These are phyloP conservation scores for Exophiala dermatitidis DNA, from an alignment of 2,329 filamentous ascomycete genomes.

Conservation along the genomic window DNA sequence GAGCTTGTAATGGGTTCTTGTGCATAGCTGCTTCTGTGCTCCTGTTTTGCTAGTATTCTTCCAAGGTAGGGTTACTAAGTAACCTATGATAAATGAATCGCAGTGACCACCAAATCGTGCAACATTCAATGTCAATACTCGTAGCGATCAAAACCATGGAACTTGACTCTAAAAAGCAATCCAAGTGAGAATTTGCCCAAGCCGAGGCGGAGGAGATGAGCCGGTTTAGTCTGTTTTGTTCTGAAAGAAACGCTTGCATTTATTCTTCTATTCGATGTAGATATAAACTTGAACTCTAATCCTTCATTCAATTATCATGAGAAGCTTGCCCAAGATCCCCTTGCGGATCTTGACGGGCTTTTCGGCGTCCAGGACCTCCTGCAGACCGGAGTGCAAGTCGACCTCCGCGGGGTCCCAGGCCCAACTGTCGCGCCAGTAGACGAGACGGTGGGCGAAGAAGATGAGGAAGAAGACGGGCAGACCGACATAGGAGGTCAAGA, in stretches of 20 bases:
- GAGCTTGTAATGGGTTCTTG: too few species aligned
- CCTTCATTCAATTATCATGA: conserved; percentile 29
- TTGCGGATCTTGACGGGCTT: conserved; percentile 30
- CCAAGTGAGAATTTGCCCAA: too few species aligned
- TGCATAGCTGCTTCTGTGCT: too few species aligned
- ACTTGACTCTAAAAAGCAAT: too few species aligned
- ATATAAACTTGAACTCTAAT: not conserved
- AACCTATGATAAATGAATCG: too few species aligned
- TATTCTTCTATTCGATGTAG: not conserved
- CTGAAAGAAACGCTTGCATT: not conserved
- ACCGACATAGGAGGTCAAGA: conserved; percentile 61
- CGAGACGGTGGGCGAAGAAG: conserved; percentile 48
- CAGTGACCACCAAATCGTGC: too few species aligned
- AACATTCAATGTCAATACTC: too few species aligned
- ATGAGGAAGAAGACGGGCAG: conserved; percentile 56
- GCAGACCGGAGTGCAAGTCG: conserved; percentile 48
- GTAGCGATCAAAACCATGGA: too few species aligned
- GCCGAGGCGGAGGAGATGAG: too few species aligned
- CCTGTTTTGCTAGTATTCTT: too few species aligned
- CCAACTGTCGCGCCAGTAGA: conserved; percentile 46
- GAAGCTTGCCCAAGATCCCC: conserved; percentile 31
- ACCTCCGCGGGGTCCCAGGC: conserved; percentile 43
- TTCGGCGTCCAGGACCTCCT: conserved; percentile 47
- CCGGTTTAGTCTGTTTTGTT: too few species aligned
- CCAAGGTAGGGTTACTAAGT: too few species aligned